Evolutionary conservation across 1,284 basidiomycete genomes (phyloP).

Genomic region (Irpex sp.): DNA sequence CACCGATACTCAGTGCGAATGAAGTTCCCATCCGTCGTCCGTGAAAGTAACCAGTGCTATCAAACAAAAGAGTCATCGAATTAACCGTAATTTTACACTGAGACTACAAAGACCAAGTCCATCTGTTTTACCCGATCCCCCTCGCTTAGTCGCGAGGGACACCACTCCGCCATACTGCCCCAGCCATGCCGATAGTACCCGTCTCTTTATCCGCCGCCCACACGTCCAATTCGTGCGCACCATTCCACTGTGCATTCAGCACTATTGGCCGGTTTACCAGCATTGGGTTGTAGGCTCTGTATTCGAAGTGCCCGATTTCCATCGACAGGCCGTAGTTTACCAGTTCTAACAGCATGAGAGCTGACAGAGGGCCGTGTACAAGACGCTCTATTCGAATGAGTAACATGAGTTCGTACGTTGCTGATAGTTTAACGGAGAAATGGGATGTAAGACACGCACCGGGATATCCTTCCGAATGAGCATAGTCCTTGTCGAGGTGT

Average conservation of each 20-base stretch:
- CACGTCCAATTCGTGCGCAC: constrained; percentile 19
- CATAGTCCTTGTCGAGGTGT: constrained; percentile 69
- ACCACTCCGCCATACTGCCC: constrained; percentile 12
- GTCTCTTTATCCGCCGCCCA: constrained; percentile 30
- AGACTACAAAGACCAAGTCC: neutral
- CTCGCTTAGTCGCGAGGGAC: neutral
- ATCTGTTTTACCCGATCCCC: neutral
- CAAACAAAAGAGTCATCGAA: no score
- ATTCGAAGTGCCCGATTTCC: constrained; percentile 53
- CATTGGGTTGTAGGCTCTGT: constrained; percentile 71
- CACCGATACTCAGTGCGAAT: no score
- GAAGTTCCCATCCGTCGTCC: no score
- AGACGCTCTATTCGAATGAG: constrained; percentile 50
- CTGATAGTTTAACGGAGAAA: no score
- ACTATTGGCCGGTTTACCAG: constrained; percentile 56
- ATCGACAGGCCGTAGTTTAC: constrained; percentile 41
- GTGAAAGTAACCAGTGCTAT: no score
- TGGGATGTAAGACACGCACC: no score
- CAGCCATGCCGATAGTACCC: constrained; percentile 70
- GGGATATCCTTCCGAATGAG: constrained; percentile 69
- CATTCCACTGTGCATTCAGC: constrained; percentile 45
- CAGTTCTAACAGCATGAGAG: constrained; percentile 66
- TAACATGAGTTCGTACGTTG: neutral
- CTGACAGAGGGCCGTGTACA: constrained; percentile 78
- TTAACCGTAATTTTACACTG: neutral